Evolutionary conservation across 306 rosid species (phyloP).

Genomic region (Dicorynia guianensis): DNA sequence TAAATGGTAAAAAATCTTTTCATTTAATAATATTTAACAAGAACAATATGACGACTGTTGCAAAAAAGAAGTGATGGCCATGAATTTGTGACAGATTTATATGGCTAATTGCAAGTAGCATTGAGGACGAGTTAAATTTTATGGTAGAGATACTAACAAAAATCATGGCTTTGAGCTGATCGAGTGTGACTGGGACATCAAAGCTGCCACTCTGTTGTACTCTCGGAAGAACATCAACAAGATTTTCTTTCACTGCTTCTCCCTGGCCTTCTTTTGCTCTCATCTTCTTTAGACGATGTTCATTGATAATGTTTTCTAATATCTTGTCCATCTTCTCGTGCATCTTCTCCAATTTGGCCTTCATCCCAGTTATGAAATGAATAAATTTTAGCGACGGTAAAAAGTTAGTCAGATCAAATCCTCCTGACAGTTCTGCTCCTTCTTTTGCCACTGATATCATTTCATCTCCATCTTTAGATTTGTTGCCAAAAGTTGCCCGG

Average conservation of each 20-base stretch:
- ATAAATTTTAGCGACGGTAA: slow-evolving; percentile 48
- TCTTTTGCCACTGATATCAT: slow-evolving; percentile 27
- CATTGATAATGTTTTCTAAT: slow-evolving; percentile 44
- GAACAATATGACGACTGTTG: background rate
- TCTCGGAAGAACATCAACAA: slow-evolving; percentile 39
- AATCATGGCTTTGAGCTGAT: slow-evolving; percentile 43
- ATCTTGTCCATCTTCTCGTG: slow-evolving; percentile 32
- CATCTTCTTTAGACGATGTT: slow-evolving; percentile 24
- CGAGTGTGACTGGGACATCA: slow-evolving; percentile 37
- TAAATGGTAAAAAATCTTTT: too few species aligned
- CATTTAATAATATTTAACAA: background rate
- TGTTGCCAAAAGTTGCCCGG: slow-evolving; percentile 46
- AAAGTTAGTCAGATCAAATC: slow-evolving; percentile 47
- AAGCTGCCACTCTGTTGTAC: slow-evolving; percentile 17
- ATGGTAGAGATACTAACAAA: background rate
- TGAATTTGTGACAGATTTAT: background rate
- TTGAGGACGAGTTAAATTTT: too few species aligned
- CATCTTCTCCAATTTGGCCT: slow-evolving; percentile 41
- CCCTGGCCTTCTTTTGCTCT: background rate
- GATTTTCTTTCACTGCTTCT: slow-evolving; percentile 29
- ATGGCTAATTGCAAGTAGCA: too few species aligned
- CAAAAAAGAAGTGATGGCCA: too few species aligned
- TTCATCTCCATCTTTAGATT: slow-evolving; percentile 33
- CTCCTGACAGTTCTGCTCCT: slow-evolving; percentile 6
- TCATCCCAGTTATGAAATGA: slow-evolving; percentile 26